Evolutionary conservation across 139 green algal genomes (phyloP), one percentile per base, ranked within the genome.

Genomic region (Deuterostichococcus epilithicus): DNA sequence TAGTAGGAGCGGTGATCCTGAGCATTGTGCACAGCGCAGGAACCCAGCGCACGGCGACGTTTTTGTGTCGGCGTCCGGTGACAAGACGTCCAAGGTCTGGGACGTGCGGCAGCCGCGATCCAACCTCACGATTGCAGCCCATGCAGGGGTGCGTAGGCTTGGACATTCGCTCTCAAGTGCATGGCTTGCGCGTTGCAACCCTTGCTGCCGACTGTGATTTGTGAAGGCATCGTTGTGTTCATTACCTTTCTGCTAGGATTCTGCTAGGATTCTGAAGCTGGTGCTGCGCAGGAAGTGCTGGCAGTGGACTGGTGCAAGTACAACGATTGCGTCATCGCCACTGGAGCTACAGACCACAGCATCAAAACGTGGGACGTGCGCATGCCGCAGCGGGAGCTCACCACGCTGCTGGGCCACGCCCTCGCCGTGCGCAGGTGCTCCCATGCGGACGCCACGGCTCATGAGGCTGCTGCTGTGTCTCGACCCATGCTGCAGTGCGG

Each of bases 291-390:
- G 26, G 94, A 98, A 81, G 81, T 96, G 28, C 86, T 97, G 60
- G 80, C 86, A 5, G 89, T 87, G 1, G 93, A 97, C 80, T 97
- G 93, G 93, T 96, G 91, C 91, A 97, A 97, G 87, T 99, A 99
- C 90, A 95, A 98, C 74, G 96, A 98, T 78, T 97, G 89, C 86
- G 66, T 97, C 5, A 83, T 97, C 0, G 93, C 92, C 45, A 97
- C 92, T 0, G 96, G 89, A 4, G 94, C 84, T 6, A 94, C 99
- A 39, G 96, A 99, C 85, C 97, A 98, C 86, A 91, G 66, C 38
- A 96, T 99, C 44, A 92, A 92, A 77, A 68, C 94, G 13, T 97
- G 90, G 92, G 94, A 98, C 78, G 84, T 97, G 42, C 81, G 94
- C 15, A 83, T 81, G 42, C 91, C 91, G 0, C 39, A 83, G 63